Base-by-base conservation (phyloP, 164 flowering plant species). In the Aristolochia californica region DNA sequence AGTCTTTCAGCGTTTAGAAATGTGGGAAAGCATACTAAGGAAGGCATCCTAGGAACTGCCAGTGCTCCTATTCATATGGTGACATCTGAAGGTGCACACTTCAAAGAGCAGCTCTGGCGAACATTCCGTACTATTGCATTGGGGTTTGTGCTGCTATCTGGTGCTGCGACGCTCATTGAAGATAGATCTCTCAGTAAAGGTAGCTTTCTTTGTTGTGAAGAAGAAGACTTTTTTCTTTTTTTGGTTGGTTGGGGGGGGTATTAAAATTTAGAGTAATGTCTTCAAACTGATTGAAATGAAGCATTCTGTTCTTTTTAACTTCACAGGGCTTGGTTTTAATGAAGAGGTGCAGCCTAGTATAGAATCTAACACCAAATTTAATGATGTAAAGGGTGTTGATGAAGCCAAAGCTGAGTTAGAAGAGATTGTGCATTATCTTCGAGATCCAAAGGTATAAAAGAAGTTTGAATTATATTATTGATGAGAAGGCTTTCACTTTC, bases 401-500 rank as follows among this genome's bases (percentile, higher is more conserved):
- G 99, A 94, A 70, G 99, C 99, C 55, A 94, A 94, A 73, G 77
- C 85, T 53, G 99, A 94, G 77, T 76, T 94, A 24, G 99, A 90
- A 74, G 99, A 94, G 73, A 90, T 94, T 73, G 97, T 94, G 62
- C 97, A 94, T 66, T 94, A 94, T 69, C 96, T 94, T 59, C 85
- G 95, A 51, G 88, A 84, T 75, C 91, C 91, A 11, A 82, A 82
- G 91, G 91, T 79, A 66, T 48, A 20, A 44, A 17, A 45, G 28
- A n/a, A 18, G 22, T 34, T 12, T 5, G 5, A 34, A 34, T 34
- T 4, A 34, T 12, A 34, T 34, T 34, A 34, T 34, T 34, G 40
- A 34, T 34, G 40, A 34, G 10, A 2, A 34, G 40, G 40, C 40
- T 34, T 34, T 34, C 10, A 34, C 7, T 34, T 3, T 34, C 10